Evolutionary conservation across 345 rosid genomes (phyloP).

Genomic region (Gossypium raimondii): DNA sequence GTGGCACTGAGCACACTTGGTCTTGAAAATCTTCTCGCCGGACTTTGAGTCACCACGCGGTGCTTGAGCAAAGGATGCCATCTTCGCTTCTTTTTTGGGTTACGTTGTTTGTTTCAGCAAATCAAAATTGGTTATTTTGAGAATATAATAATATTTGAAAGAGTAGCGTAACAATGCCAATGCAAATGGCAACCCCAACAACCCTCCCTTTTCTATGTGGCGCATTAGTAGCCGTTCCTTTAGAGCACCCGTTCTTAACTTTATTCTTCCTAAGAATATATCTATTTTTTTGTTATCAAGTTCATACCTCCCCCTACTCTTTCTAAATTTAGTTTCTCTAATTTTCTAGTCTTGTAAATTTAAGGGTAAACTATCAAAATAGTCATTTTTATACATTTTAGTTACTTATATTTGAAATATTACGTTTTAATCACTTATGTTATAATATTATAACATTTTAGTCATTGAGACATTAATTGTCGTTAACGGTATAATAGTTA

Average conservation of each 20-base stretch:
- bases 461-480: no score
- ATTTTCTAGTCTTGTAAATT: no score
- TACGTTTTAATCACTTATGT: no score
- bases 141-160: not conserved
- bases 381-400: no score
- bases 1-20: conserved; percentile 85
- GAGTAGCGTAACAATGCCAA: not conserved
- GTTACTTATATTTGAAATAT: no score
- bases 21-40: conserved; percentile 88
- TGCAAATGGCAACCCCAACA: not conserved
- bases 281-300: not conserved
- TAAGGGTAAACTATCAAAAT: fast-evolving
- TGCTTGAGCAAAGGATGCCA: conserved; percentile 81
- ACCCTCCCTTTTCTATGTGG: not conserved
- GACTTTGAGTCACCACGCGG: conserved; percentile 60
- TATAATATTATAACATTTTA: no score
- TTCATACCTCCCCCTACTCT: no score
- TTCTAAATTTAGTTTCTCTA: no score
- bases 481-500: no score
- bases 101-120: not conserved
- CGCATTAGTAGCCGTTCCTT: not conserved
- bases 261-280: not conserved
- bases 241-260: not conserved
- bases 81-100: not conserved
- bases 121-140: not conserved